Evolutionary conservation across 2,329 filamentous ascomycete species (phyloP).

Genomic region (Verticillium dahliae): DNA sequence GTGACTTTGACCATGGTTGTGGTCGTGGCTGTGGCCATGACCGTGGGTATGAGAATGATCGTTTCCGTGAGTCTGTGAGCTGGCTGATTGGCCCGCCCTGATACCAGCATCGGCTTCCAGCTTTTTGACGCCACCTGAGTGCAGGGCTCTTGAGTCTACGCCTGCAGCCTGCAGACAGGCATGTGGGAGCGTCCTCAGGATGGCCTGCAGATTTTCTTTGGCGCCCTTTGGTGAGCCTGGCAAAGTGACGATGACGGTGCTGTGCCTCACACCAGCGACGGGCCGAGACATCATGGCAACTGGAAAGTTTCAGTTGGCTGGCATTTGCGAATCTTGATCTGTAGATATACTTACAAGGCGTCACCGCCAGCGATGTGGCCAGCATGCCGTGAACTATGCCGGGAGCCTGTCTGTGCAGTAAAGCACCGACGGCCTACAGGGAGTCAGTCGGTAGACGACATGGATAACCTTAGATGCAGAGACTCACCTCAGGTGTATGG

Average conservation of each 20-base stretch:
- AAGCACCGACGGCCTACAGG: constrained; percentile 62
- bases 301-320: constrained; percentile 28
- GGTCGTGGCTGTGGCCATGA: constrained; percentile 42
- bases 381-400: constrained; percentile 96
- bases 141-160: constrained; percentile 70
- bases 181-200: constrained; percentile 87
- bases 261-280: constrained; percentile 78
- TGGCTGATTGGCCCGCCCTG: constrained; percentile 7
- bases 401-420: constrained; percentile 80
- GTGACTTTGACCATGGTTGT: constrained; percentile 50
- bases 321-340: neutral
- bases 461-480: neutral
- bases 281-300: constrained; percentile 96
- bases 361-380: constrained; percentile 73
- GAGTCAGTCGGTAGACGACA: neutral
- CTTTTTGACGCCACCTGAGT: constrained; percentile 74
- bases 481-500: constrained; percentile 73
- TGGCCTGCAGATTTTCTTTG: constrained; percentile 82
- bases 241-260: constrained; percentile 77
- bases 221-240: constrained; percentile 95
- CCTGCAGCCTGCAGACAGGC: constrained; percentile 88
- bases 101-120: constrained; percentile 79
- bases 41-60: constrained; percentile 46
- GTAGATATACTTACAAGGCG: constrained; percentile 65
- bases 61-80: constrained; percentile 31